Base-by-base conservation (phyloP, 768 basidiomycete species). In the Krasilnikovozyma curviuscula region DNA sequence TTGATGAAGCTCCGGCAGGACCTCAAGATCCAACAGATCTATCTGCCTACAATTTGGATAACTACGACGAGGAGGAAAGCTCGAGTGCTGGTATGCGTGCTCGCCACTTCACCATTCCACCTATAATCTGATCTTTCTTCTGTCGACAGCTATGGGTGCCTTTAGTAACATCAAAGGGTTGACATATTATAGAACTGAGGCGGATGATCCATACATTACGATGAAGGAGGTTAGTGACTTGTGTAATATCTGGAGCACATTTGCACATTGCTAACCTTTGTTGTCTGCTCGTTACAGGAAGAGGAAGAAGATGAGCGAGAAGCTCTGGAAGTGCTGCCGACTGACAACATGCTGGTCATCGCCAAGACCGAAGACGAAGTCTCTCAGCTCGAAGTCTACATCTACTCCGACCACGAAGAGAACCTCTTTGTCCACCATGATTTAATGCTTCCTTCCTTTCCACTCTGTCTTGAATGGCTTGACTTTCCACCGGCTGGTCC, bases 381-480 rank as follows among this genome's bases (percentile, higher is more conserved):
- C 46, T 89, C 89, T 2, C 86, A 93, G 55, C 73, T 97, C 46
- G 91, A 97, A 62, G 72, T 93, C 55, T 91, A 91, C 66, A 79
- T 95, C 58, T 97, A 93, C 66, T 86, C 95, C 63, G 86, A 91
- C 60, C 48, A 57, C 19, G 56, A 63, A 41, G 84, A 88, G 61
- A 85, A 84, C 62, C 74, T 97, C 35, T 97, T 88, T 61, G 82
- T 81, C 32, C 93, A 97, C 63, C 93, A 98, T 65, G 93, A 98
- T 64, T 73, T 95, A 63, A 84, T 98, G 78, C 74, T 98, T 27
- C 88, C 91, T 54, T 85, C 84, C 55, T 88, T 95, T 65, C 93
- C 93, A 8, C 79, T 98, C 50, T 97, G 91, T 58, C 81, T 98
- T 49, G 93, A 98, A 71, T 98, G 93, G 93, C 78, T 95, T 50